A percentile compares a stretch with the other conserved stretches of the same genome.
These are phyloP conservation scores for Chaetoceros muelleri DNA, from an alignment of 108 stramenopile genomes.

Conservation along the genomic window DNA sequence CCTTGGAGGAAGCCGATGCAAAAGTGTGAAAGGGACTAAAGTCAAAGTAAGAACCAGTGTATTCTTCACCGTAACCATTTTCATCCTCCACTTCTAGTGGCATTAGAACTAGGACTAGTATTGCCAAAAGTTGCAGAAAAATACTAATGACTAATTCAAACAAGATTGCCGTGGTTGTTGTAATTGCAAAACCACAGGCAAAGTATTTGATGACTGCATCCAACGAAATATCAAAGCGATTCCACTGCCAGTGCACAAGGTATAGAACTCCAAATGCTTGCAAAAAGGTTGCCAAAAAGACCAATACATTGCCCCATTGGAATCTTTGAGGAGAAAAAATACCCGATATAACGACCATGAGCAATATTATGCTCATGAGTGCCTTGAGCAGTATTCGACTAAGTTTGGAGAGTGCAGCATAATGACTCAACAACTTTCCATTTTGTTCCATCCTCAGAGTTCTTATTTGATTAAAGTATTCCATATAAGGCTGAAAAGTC, in stretches of 20 bases:
- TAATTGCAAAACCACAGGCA: conserved; percentile 56
- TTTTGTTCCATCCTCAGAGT: conserved; percentile 7
- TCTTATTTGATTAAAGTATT: conserved; percentile 37
- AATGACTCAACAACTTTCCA: conserved; percentile 19
- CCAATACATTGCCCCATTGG: conserved; percentile 14
- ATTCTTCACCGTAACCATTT: conserved; percentile 28
- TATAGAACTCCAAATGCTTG: conserved; percentile 44
- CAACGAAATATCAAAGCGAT: conserved; percentile 48
- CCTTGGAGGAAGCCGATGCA: conserved; percentile 3
- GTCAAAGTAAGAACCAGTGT: conserved; percentile 2
- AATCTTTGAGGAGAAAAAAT: conserved; percentile 12
- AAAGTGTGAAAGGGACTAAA: not conserved
- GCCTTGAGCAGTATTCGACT: conserved; percentile 15
- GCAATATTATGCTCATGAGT: conserved; percentile 13
- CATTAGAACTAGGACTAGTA: conserved; percentile 22
- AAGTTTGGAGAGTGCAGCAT: conserved; percentile 21
- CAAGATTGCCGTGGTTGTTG: conserved; percentile 52
- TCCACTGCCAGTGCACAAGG: conserved; percentile 49
- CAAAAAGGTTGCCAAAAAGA: conserved; percentile 41
- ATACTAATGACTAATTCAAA: conserved; percentile 47
- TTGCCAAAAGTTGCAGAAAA: conserved; percentile 13
- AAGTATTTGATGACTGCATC: conserved; percentile 80
- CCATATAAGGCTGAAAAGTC: conserved; percentile 59
- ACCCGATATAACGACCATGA: conserved; percentile 20
- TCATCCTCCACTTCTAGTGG: conserved; percentile 32